Percentiles rank a stretch among this genome's conserved stretches.
Evolutionary conservation across 2,329 filamentous ascomycete genomes (phyloP).

Genomic region (Ophiostoma piceae): DNA sequence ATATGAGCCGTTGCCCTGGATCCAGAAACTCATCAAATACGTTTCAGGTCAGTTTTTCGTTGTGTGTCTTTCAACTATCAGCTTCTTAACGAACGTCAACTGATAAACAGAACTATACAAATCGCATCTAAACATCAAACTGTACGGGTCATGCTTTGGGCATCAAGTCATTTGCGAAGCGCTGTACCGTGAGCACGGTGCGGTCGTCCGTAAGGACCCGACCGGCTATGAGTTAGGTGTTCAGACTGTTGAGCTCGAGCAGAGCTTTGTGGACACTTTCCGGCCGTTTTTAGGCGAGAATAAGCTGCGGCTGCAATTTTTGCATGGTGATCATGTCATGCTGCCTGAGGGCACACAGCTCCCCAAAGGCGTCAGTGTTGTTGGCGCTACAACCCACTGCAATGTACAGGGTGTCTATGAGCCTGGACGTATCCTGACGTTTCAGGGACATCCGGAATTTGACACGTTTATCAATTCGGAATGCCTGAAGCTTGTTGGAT

Average conservation of each 20-base stretch:
- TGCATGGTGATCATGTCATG: constrained; percentile 2
- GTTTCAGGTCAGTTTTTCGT: constrained; percentile 21
- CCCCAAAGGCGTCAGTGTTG: constrained; percentile 26
- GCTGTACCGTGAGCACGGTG: constrained; percentile 33
- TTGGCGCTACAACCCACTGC: constrained; percentile 33
- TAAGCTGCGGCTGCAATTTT: neutral
- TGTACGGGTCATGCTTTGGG: constrained; percentile 43
- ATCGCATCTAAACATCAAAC: constrained; percentile 32
- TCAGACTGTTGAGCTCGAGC: constrained; percentile 27
- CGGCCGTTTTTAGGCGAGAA: neutral
- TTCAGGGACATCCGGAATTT: constrained; percentile 43
- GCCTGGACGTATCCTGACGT: constrained; percentile 37
- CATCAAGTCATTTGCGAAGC: constrained; percentile 40
- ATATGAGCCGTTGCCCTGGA: constrained; percentile 32
- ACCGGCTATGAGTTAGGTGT: constrained; percentile 34
- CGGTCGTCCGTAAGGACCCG: constrained; percentile 30
- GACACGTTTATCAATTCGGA: constrained; percentile 39
- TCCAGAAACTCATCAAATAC: constrained; percentile 27
- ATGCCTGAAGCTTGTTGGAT: constrained; percentile 28
- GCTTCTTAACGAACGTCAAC: neutral
- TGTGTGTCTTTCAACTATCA: neutral
- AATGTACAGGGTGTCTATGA: constrained; percentile 38
- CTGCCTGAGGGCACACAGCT: constrained; percentile 20
- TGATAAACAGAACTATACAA: constrained; percentile 29
- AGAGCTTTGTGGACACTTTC: neutral